Evolutionary conservation across 1,139 yeast species (phyloP).

Genomic region (Hansenula lynferdii): DNA sequence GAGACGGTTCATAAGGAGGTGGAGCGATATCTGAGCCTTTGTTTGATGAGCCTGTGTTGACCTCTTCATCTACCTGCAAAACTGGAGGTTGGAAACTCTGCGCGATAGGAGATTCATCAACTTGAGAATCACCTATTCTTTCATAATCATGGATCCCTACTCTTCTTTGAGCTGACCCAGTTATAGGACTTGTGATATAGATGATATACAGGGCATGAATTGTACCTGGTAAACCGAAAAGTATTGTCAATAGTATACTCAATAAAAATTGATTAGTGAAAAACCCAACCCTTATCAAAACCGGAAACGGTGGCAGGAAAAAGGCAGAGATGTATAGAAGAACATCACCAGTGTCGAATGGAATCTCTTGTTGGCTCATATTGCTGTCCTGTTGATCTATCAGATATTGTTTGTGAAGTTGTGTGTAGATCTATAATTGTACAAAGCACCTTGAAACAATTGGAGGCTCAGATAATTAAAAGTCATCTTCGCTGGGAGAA

Average conservation of each 20-base stretch:
- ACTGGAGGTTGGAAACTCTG: slow-evolving; percentile 10
- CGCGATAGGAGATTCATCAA: slow-evolving; percentile 7
- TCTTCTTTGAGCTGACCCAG: slow-evolving; percentile 13
- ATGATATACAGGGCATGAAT: slow-evolving; percentile 18
- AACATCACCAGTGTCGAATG: slow-evolving; percentile 21
- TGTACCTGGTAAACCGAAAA: slow-evolving; percentile 29
- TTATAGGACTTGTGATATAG: slow-evolving; percentile 16
- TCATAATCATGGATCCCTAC: slow-evolving; percentile 15
- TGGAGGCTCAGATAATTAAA: no score
- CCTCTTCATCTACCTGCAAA: no score
- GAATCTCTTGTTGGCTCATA: slow-evolving; percentile 2
- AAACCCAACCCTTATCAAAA: slow-evolving; percentile 25
- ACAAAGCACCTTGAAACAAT: no score
- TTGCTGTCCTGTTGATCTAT: not conserved
- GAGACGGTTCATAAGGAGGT: not conserved
- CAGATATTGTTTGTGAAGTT: not conserved
- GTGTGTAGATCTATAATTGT: no score
- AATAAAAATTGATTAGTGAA: slow-evolving; percentile 23
- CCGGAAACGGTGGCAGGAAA: slow-evolving; percentile 28
- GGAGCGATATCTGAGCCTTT: not conserved
- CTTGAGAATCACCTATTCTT: slow-evolving; percentile 11
- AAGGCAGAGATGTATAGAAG: slow-evolving; percentile 24
- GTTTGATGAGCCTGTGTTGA: not conserved
- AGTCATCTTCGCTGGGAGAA: no score
- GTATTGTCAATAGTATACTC: slow-evolving; percentile 21